Evolutionary conservation across 805 yeast species (phyloP), one percentile per base, ranked within the genome.

Genomic region (Wickerhamomyces rabaulensis): DNA sequence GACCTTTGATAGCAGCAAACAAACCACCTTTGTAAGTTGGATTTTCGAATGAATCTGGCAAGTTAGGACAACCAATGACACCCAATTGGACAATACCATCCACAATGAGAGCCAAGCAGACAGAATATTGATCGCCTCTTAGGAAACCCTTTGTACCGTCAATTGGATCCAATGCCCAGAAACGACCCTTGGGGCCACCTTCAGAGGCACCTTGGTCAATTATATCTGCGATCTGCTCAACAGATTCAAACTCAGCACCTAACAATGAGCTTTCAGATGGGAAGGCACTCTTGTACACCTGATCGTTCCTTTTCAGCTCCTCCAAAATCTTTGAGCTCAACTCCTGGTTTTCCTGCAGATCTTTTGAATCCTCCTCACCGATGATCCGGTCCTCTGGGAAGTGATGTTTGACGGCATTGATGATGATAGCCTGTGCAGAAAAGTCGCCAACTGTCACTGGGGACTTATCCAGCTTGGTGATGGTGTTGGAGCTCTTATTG

Each of bases 91-190:
- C 95, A 42, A 78, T 72, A 13, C 96, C 95, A 59, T 91, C 85
- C 26, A 82, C 95, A 41, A 94, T 82, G 54, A 94, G 69, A 0
- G 96, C 97, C 40, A 94, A 71, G 62, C 99, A 94, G 1, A 94
- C 95, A 2, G 99, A 97, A 65, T 89, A 94, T 63, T 94, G 99
- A 53, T 91, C 97, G 41, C 96, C 95, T 61, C 99, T 76, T 45
- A 94, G 70, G 63, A 94, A 94, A 0, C 99, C 99, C 64, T 84
- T 94, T 19, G 99, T 94, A 8, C 99, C 99, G 62, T 94, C 99
- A 51, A 94, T 91, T 36, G 99, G 99, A 61, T 94, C 99, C 59
- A 94, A 70, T 1, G 97, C 96, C 99, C 99, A 94, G 62, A 88
- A 81, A 51, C 99, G 74, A 21, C 96, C 95, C 33, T 65, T 70